Evolutionary conservation across 2,329 filamentous ascomycete genomes (phyloP).

Genomic region (Neoarthrinium moseri): DNA sequence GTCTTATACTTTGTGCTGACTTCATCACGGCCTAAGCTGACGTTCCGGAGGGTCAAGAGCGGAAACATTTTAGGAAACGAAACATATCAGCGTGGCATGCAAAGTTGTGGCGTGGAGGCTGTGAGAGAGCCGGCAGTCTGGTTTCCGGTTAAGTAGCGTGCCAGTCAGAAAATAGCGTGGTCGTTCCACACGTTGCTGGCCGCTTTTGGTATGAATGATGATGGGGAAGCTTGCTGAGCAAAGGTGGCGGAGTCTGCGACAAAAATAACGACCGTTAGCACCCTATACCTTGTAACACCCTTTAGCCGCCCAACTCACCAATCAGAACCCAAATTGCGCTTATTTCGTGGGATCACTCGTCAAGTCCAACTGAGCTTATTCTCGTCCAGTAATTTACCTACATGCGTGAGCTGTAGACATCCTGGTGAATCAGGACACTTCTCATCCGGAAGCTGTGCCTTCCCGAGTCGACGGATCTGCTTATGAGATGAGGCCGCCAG

Average conservation of each 20-base stretch:
- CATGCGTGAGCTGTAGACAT: too few relatives aligned
- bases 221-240: not conserved
- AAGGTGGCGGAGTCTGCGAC: not conserved
- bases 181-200: too few relatives aligned
- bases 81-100: not conserved
- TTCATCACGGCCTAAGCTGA: too few relatives aligned
- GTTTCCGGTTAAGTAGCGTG: not conserved
- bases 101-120: not conserved
- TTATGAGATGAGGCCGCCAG: too few relatives aligned
- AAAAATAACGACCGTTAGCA: not conserved
- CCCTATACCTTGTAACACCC: not conserved
- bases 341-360: not conserved
- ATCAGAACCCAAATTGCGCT: not conserved
- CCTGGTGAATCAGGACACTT: too few relatives aligned
- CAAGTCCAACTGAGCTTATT: too few relatives aligned
- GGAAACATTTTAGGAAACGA: not conserved
- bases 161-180: not conserved
- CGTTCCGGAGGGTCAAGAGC: too few relatives aligned
- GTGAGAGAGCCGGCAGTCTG: not conserved
- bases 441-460: too few relatives aligned
- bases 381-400: too few relatives aligned
- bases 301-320: not conserved
- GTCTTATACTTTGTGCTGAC: not conserved
- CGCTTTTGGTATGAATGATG: not conserved
- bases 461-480: too few relatives aligned